Evolutionary conservation across 2,329 filamentous ascomycete genomes (phyloP).

Genomic region (Neurospora sp.): DNA sequence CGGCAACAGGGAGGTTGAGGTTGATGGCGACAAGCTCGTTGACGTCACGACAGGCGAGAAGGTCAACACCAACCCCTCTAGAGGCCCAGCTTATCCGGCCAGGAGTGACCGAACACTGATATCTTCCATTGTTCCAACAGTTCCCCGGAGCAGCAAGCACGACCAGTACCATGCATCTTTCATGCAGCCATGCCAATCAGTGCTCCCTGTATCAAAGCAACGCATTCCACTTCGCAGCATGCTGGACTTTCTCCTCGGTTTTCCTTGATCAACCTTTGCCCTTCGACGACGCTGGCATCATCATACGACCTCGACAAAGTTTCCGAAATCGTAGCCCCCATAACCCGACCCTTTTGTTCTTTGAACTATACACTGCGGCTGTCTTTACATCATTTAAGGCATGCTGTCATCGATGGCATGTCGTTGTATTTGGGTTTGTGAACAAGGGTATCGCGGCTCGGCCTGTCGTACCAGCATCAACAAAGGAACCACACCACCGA

Average conservation of each 20-base stretch:
- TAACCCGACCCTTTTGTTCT: neutral
- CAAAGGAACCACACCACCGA: neutral
- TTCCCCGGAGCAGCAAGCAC: neutral
- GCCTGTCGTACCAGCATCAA: neutral
- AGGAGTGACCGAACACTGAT: neutral
- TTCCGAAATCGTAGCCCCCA: neutral
- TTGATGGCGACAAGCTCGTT: constrained; percentile 12
- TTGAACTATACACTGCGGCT: neutral
- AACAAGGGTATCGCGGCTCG: neutral
- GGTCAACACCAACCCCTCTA: constrained; percentile 2
- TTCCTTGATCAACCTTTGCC: neutral
- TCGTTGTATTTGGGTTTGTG: neutral
- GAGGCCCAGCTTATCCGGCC: neutral
- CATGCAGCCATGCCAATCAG: neutral
- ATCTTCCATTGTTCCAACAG: neutral
- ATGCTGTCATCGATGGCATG: neutral
- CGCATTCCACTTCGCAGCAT: neutral
- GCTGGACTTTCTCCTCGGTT: neutral
- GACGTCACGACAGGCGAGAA: constrained; percentile 19
- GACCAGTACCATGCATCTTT: neutral
- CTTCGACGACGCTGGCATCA: neutral
- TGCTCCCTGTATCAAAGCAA: neutral
- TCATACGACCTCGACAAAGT: neutral
- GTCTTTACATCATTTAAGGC: neutral
- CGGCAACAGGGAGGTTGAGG: constrained; percentile 57